Evolutionary conservation across 129 eudicot genomes (phyloP).

Genomic region (Artemisia argyi): DNA sequence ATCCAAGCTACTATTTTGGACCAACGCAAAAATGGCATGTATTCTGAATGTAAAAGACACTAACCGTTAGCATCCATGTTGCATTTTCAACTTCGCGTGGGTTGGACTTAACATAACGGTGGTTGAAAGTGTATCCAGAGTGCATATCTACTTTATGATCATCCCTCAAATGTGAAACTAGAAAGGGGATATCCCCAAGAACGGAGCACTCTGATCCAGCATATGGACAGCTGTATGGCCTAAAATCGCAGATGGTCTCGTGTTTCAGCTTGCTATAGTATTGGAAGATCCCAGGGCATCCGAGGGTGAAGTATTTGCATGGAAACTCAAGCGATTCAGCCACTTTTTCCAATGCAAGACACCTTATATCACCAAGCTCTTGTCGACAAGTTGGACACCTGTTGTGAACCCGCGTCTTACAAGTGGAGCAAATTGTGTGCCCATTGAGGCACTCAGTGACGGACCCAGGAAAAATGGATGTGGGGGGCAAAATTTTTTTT

Average conservation of each 20-base stretch:
- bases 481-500: too few species aligned
- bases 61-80: conserved; percentile 87
- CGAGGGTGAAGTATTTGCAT: conserved; percentile 32
- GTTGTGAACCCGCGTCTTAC: conserved; percentile 13
- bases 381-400: conserved; percentile 19
- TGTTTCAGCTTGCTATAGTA: conserved; percentile 78
- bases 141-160: conserved; percentile 89
- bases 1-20: too few species aligned
- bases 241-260: conserved; percentile 59
- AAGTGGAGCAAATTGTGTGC: conserved; percentile 14
- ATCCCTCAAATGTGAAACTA: conserved; percentile 71
- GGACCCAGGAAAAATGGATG: too few species aligned
- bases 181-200: conserved; percentile 62
- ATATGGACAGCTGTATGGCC: conserved; percentile 79
- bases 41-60: conserved; percentile 15
- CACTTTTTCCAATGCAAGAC: conserved; percentile 19
- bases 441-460: conserved; percentile 49
- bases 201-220: conserved; percentile 82
- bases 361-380: conserved; percentile 15
- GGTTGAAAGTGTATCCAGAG: conserved; percentile 72
- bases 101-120: conserved; percentile 80
- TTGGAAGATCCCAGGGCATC: conserved; percentile 72
- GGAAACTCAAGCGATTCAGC: conserved; percentile 21
- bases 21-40: too few species aligned
- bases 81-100: conserved; percentile 85